Base-by-base conservation (phyloP, 495 filamentous ascomycete genomes). In the Trichocladium antarcticum region DNA sequence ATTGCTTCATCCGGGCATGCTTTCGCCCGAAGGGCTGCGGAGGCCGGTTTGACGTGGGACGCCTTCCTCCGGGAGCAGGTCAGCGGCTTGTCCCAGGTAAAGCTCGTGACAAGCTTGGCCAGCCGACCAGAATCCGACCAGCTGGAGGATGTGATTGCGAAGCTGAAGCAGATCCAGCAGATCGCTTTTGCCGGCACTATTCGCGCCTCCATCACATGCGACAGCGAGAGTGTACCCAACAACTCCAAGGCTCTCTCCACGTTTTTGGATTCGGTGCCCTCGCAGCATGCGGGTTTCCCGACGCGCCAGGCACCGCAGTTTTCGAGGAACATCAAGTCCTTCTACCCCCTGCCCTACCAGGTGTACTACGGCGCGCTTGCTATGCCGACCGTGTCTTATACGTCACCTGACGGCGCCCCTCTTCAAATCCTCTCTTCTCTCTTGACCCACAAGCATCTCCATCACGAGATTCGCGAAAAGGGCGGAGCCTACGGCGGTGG, bases 391-490 rank as follows among this genome's bases (percentile, higher is more conserved):
- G 82, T 89, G 1, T 85, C 89, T 2, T 98, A 97, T 64, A 82
- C 79, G 24, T 78, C 89, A 37, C 58, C 78, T 0, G 75, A 82
- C 22, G 77, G 82, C 15, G 86, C 89, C 8, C 75, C 85, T 1
- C 79, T 95, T 12, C 87, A 89, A 51, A 82, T 97, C 24, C 79
- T 98, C 20, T 81, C 89, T 14, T 85, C 95, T 55, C 83, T 98
- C 21, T 75, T 98, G n/a, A 97, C 90, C 0, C 92, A 97, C 67
- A 93, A 93, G 63, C 86, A 96, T 58, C 75, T 98, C 10, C 92
- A 97, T 63, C 93, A 93, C 58, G 93, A 97, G 61, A 95, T 98
- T 49, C 84, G 92, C 27, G 92, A 98, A 66, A 98, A 98, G 65
- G 92, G 92, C 8, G 92, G 92, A 36, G 92, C 92, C 9, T 98